Evolutionary conservation across 2,329 filamentous ascomycete genomes (phyloP), one percentile per base, ranked within the genome.

Genomic region (Chaetoscypha palmicola): DNA sequence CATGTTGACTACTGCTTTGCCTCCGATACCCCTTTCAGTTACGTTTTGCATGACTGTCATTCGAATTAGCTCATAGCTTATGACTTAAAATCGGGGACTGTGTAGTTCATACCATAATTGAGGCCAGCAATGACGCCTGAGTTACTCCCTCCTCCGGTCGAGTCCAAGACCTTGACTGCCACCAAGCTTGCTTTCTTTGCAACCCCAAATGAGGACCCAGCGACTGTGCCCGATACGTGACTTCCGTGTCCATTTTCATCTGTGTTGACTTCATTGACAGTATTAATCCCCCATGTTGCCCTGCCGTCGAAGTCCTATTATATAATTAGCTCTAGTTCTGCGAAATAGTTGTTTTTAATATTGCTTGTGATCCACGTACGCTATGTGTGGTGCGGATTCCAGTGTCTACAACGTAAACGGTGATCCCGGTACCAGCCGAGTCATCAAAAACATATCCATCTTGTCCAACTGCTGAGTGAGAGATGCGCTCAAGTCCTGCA

Each of bases 91-190:
- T 22, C 19, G 7, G 20, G 31, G 39, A 34, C 5, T 16, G 26
- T n/a, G n/a, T 9, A 12, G 32, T 19, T n/a, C 17, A 19, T 62
- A 68, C 41, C 65, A 60, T 51, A 68, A 58, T 45, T 62, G 56
- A 83, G 71, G 48, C 79, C 80, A n/a, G 68, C 62, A 38, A 84
- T 68, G 41, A 83, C 68, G 42, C 46, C 49, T 14, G 70, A 68
- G 60, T 69, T 74, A 44, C 67, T 63, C 32, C 74, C 75, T 21
- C 64, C 65, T 45, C 66, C 66, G 32, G 49, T 35, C 7, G 50
- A 52, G 38, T 58, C 54, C 8, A 64, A 53, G 30, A 65, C 63
- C 51, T 68, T 68, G 42, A 68, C 63, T n/a, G 58, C 63, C 14
- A 65, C 54, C 12, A 68, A 42, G 20, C 46, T 55, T 21, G 58